Conservation (phyloP, 768 basidiomycete species). For the Hydnomerulius pinastri region DNA sequence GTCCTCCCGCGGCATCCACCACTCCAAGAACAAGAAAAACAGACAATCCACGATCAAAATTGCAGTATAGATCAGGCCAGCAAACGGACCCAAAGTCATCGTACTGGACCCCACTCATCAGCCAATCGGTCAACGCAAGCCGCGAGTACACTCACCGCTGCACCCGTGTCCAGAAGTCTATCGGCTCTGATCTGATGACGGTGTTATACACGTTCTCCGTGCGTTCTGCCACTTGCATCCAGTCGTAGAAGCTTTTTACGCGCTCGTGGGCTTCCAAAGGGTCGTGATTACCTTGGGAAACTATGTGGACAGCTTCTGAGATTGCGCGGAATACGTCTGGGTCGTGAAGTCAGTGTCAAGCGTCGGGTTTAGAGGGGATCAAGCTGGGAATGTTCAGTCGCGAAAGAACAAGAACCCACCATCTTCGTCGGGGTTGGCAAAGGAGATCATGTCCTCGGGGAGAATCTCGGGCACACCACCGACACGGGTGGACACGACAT, state of each 20-base stretch:
- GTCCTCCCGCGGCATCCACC: slow-evolving; percentile 75
- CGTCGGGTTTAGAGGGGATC: not conserved
- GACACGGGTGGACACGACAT: slow-evolving; percentile 91
- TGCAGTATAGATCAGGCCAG: slow-evolving; percentile 84
- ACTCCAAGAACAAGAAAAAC: slow-evolving; percentile 84
- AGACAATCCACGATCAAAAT: slow-evolving; percentile 89
- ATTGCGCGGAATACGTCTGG: slow-evolving; percentile 85
- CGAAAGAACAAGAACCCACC: slow-evolving; percentile 49
- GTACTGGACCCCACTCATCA: slow-evolving; percentile 52
- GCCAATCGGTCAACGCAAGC: not conserved
- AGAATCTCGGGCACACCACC: slow-evolving; percentile 96
- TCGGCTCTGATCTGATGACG: slow-evolving; percentile 60
- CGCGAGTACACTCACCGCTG: slow-evolving; percentile 51
- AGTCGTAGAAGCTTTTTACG: slow-evolving; percentile 83
- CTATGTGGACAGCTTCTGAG: slow-evolving; percentile 73
- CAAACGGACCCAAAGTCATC: slow-evolving; percentile 74
- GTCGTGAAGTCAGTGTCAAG: not conserved
- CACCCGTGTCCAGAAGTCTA: slow-evolving; percentile 79
- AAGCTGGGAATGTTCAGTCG: not conserved
- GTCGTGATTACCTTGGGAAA: slow-evolving; percentile 69
- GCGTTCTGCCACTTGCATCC: slow-evolving; percentile 75
- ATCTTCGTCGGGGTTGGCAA: slow-evolving; percentile 91
- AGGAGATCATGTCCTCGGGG: slow-evolving; percentile 93
- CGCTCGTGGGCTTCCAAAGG: slow-evolving; percentile 75
- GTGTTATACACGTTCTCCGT: slow-evolving; percentile 83